Conservation (phyloP, 2,329 filamentous ascomycete genomes). For the Teratosphaeria zuluensis region DNA sequence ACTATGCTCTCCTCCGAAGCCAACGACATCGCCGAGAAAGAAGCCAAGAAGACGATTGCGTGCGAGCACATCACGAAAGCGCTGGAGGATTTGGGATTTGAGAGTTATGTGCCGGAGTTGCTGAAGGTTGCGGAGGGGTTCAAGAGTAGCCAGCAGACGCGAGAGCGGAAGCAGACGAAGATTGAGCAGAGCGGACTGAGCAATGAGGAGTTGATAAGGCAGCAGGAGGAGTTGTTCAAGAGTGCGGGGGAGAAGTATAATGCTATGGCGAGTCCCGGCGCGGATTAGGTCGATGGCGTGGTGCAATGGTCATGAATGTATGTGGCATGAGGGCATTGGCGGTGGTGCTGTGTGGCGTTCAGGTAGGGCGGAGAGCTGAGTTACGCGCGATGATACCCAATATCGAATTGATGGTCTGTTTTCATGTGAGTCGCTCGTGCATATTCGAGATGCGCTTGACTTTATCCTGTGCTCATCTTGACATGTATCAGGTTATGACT, state of each 20-base stretch:
- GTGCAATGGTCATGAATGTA: not conserved
- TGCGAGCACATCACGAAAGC: slow-evolving; percentile 97
- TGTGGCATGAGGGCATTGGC: not conserved
- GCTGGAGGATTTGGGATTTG: slow-evolving; percentile 82
- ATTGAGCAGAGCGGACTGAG: slow-evolving; percentile 89
- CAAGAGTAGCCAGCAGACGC: slow-evolving; percentile 81
- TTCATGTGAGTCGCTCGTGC: not conserved
- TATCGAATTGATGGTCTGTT: not conserved
- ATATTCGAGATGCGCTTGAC: not conserved
- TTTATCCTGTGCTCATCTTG: not conserved
- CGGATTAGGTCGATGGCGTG: not conserved
- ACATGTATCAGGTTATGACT: not conserved
- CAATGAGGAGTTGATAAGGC: slow-evolving; percentile 75
- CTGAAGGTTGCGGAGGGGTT: slow-evolving; percentile 80
- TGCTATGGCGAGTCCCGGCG: slow-evolving; percentile 8
- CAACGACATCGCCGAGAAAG: slow-evolving; percentile 97
- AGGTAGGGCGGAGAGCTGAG: not conserved
- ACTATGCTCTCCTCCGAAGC: slow-evolving; percentile 97
- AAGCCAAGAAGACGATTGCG: slow-evolving; percentile 98
- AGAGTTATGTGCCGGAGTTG: slow-evolving; percentile 83
- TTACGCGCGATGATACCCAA: not conserved
- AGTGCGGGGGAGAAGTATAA: slow-evolving; percentile 66
- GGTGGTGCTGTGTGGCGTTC: not conserved
- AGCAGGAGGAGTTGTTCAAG: slow-evolving; percentile 88
- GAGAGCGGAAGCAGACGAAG: slow-evolving; percentile 95